Percentiles rank a stretch among this genome's conserved stretches.
These are phyloP conservation scores for Ogataea pignaliae DNA, from an alignment of 805 yeast species.

Conservation along the genomic window DNA sequence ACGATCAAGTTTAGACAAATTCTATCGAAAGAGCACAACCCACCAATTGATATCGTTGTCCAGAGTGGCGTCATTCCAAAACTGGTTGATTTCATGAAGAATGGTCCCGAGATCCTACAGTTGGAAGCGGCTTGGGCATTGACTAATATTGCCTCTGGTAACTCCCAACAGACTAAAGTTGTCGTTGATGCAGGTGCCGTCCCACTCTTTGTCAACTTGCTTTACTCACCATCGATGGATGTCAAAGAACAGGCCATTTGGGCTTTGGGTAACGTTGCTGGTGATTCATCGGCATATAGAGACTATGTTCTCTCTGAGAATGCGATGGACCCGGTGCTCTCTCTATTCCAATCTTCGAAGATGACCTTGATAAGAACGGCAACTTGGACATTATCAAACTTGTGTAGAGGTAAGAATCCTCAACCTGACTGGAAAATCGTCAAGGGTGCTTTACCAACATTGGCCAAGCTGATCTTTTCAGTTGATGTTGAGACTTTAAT, in stretches of 20 bases:
- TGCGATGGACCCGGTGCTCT: slow-evolving; percentile 85
- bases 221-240: slow-evolving; percentile 77
- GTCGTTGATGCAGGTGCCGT: slow-evolving; percentile 95
- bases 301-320: slow-evolving; percentile 81
- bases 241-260: slow-evolving; percentile 98
- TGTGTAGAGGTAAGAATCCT: slow-evolving; percentile 95
- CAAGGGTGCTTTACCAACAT: slow-evolving; percentile 81
- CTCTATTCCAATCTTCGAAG: slow-evolving; percentile 73
- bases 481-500: slow-evolving; percentile 89
- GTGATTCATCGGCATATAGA: slow-evolving; percentile 87
- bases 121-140: slow-evolving; percentile 99
- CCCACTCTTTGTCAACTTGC: slow-evolving; percentile 79
- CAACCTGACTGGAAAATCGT: slow-evolving; percentile 94
- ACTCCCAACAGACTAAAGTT: slow-evolving; percentile 79
- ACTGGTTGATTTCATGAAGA: slow-evolving; percentile 78
- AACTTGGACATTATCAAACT: slow-evolving; percentile 94
- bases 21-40: slow-evolving; percentile 88
- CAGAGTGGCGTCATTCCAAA: slow-evolving; percentile 91
- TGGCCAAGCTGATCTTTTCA: slow-evolving; percentile 86
- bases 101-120: slow-evolving; percentile 82
- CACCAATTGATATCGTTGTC: slow-evolving; percentile 92
- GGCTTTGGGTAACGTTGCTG: slow-evolving; percentile 99
- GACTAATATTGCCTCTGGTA: slow-evolving; percentile 95
- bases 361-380: slow-evolving; percentile 93
- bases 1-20: slow-evolving; percentile 92